Conservation (phyloP, 306 rosid species). For the Quercus berberidifolia region DNA sequence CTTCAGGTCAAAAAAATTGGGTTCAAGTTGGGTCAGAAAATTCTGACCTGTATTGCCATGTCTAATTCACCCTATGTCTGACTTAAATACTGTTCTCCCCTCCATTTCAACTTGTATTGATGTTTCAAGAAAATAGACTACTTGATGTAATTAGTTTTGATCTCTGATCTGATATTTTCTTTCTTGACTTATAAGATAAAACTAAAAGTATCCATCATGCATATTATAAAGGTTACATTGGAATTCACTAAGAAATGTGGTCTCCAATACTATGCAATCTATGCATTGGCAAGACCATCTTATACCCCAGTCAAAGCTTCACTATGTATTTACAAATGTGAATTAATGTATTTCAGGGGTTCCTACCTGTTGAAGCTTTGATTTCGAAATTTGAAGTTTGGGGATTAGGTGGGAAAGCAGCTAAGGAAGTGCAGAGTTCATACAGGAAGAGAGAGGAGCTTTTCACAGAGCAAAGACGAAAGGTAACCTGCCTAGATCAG, state of each 20-base stretch:
- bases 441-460: conserved; percentile 84
- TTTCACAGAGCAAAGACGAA: conserved; percentile 82
- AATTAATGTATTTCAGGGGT: conserved; percentile 54
- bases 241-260: neutral
- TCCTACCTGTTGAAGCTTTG: conserved; percentile 64
- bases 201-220: neutral
- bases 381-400: conserved; percentile 81
- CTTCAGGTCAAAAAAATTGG: too few species aligned
- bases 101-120: neutral
- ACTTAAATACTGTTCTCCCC: neutral
- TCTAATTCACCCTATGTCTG: neutral
- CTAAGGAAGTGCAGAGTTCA: conserved; percentile 59
- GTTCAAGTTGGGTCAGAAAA: too few species aligned
- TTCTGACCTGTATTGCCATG: too few species aligned
- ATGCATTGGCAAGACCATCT: neutral
- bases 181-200: neutral
- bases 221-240: neutral
- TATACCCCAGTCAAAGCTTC: neutral
- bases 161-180: neutral
- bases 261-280: neutral
- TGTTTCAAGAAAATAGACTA: neutral
- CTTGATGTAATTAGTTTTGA: neutral
- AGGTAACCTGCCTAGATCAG: conserved; percentile 29
- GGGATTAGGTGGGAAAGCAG: conserved; percentile 73
- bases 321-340: neutral